Conservation (phyloP, 768 basidiomycete species). For the Panus rudis region DNA sequence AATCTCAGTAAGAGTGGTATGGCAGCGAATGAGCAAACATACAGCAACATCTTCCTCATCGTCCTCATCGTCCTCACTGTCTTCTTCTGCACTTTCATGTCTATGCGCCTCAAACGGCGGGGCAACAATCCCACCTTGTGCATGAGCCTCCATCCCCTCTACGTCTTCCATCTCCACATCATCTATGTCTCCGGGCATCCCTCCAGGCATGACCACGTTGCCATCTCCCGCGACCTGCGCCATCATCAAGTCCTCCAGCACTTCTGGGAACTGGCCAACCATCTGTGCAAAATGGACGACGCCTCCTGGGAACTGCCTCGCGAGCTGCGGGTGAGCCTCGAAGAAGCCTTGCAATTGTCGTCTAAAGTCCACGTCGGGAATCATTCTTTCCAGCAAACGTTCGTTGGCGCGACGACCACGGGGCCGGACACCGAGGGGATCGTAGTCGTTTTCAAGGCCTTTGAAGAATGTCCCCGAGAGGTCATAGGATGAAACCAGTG, state of each 20-base stretch:
- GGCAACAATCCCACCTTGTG: constrained; percentile 21
- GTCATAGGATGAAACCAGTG: constrained; percentile 56
- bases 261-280: constrained; percentile 30
- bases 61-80: constrained; percentile 36
- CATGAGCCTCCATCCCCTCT: constrained; percentile 37
- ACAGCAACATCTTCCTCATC: constrained; percentile 45
- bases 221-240: constrained; percentile 32
- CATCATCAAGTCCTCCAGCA: constrained; percentile 55
- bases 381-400: constrained; percentile 44
- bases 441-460: constrained; percentile 53
- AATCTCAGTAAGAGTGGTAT: background rate
- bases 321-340: constrained; percentile 48
- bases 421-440: constrained; percentile 33
- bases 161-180: constrained; percentile 37
- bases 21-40: constrained; percentile 18
- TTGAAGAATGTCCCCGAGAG: constrained; percentile 72
- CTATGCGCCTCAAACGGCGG: too few species aligned
- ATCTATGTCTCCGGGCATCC: background rate
- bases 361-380: constrained; percentile 52
- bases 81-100: constrained; percentile 24
- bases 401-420: constrained; percentile 42
- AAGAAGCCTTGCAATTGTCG: constrained; percentile 57
- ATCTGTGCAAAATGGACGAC: constrained; percentile 56
- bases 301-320: constrained; percentile 55
- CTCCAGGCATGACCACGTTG: constrained; percentile 26